A percentile compares a stretch with the other conserved stretches of the same genome.
Conservation (phyloP, 768 basidiomycete genomes). For the Suillus weaverae region DNA sequence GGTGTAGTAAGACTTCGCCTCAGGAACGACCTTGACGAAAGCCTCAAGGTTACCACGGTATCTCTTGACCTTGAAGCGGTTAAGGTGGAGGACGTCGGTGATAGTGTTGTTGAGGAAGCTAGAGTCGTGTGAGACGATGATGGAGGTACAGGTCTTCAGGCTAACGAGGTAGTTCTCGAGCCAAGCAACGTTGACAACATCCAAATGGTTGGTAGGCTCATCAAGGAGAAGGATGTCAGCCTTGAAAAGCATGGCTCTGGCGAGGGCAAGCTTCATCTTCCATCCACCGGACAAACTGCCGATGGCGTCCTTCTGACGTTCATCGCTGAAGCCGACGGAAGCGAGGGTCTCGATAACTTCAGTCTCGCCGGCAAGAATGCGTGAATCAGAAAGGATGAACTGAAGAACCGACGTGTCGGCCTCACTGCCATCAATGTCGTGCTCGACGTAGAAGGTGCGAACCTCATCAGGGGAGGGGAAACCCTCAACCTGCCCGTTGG, state of each 20-base stretch:
- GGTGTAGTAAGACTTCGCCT: slow-evolving; percentile 97
- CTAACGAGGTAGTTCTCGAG: slow-evolving; percentile 89
- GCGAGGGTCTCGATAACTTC: slow-evolving; percentile 82
- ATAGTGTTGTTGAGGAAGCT: slow-evolving; percentile 97
- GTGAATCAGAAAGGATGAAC: slow-evolving; percentile 85
- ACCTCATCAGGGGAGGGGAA: slow-evolving; percentile 98
- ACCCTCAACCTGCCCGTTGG: slow-evolving; percentile 95
- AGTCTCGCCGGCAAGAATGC: slow-evolving; percentile 65
- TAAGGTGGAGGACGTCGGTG: slow-evolving; percentile 95
- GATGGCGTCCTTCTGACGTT: slow-evolving; percentile 82
- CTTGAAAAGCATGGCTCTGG: slow-evolving; percentile 96
- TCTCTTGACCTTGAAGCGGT: slow-evolving; percentile 96
- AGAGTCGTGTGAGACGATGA: slow-evolving; percentile 98
- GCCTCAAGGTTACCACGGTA: slow-evolving; percentile 94
- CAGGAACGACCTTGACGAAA: slow-evolving; percentile 92
- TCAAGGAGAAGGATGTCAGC: slow-evolving; percentile 96
- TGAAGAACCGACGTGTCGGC: slow-evolving; percentile 86
- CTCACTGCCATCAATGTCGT: slow-evolving; percentile 97
- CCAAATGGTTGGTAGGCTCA: slow-evolving; percentile 96
- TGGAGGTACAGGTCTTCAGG: slow-evolving; percentile 90
- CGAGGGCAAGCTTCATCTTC: slow-evolving; percentile 99
- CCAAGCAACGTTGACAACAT: slow-evolving; percentile 97
- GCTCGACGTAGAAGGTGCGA: slow-evolving; percentile 99
- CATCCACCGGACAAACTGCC: slow-evolving; percentile 96
- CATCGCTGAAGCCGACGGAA: slow-evolving; percentile 89